Percentiles rank a stretch among this genome's conserved stretches.
These are phyloP conservation scores for Hirsutella thompsonii DNA, from an alignment of 2,329 filamentous ascomycete genomes.

Conservation along the genomic window DNA sequence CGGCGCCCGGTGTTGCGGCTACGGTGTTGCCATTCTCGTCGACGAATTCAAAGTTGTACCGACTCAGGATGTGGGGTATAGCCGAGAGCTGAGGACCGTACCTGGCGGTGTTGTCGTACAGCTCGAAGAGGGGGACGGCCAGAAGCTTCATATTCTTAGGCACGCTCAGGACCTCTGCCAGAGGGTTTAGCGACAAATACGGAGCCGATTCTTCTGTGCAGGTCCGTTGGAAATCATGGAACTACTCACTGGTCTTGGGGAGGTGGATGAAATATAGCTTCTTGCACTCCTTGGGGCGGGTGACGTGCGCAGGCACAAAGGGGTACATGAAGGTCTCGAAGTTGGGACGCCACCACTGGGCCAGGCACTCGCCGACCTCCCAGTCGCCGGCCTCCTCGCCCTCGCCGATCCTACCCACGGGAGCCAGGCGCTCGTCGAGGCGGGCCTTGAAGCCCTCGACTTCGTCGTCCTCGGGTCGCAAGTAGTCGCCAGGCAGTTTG, in stretches of 20 bases:
- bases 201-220: too few relatives aligned
- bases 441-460: slow-evolving; percentile 87
- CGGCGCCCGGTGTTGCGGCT: slow-evolving; percentile 66
- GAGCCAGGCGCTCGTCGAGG: slow-evolving; percentile 85
- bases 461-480: slow-evolving; percentile 81
- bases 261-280: slow-evolving; percentile 97
- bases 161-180: slow-evolving; percentile 80
- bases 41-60: slow-evolving; percentile 96
- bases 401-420: slow-evolving; percentile 75
- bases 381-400: slow-evolving; percentile 78
- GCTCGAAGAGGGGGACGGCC: slow-evolving; percentile 89
- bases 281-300: slow-evolving; percentile 95
- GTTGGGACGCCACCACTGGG: slow-evolving; percentile 98
- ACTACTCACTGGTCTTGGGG: slow-evolving; percentile 66
- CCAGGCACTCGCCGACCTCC: slow-evolving; percentile 87
- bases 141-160: slow-evolving; percentile 99
- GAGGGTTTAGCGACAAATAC: too few relatives aligned
- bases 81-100: slow-evolving; percentile 95
- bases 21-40: slow-evolving; percentile 85
- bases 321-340: slow-evolving; percentile 99
- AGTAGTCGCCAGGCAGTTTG: slow-evolving; percentile 94
- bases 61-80: slow-evolving; percentile 85
- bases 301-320: slow-evolving; percentile 91
- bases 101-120: slow-evolving; percentile 91
- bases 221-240: too few relatives aligned